Evolutionary conservation across 2,329 filamentous ascomycete species (phyloP).

Genomic region (Neoascochyta sp.): DNA sequence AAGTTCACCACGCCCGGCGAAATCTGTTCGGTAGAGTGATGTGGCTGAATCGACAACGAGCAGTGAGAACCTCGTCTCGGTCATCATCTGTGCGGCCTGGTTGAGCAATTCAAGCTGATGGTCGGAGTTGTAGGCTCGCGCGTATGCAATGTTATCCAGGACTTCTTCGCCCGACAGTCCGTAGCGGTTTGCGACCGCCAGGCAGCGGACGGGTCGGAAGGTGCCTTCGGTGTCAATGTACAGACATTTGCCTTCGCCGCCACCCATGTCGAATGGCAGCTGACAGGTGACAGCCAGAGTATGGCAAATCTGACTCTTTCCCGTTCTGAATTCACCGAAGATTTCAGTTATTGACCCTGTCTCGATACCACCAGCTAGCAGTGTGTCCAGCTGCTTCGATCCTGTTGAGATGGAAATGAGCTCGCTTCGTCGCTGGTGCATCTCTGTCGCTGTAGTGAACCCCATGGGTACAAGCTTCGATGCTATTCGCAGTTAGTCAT

Average conservation of each 20-base stretch:
- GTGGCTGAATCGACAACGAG: slow-evolving; percentile 96
- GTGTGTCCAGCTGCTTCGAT: slow-evolving; percentile 93
- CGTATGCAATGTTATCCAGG: slow-evolving; percentile 96
- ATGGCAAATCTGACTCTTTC: slow-evolving; percentile 98
- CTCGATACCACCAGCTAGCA: slow-evolving; percentile 90
- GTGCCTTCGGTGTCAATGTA: slow-evolving; percentile 99
- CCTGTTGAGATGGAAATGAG: slow-evolving; percentile 97
- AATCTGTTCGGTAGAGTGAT: slow-evolving; percentile 91
- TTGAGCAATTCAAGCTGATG: slow-evolving; percentile 94
- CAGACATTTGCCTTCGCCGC: slow-evolving; percentile 94
- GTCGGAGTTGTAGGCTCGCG: slow-evolving; percentile 96
- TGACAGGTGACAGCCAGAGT: slow-evolving; percentile 98
- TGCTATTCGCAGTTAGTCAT: slow-evolving; percentile 51
- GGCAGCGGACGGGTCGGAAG: slow-evolving; percentile 80
- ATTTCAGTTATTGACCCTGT: slow-evolving; percentile 97
- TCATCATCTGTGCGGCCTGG: slow-evolving; percentile 98
- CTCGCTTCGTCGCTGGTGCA: slow-evolving; percentile 95
- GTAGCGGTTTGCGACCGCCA: slow-evolving; percentile 90
- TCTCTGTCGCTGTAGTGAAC: slow-evolving; percentile 97
- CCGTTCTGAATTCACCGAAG: slow-evolving; percentile 95
- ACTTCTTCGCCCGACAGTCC: slow-evolving; percentile 96
- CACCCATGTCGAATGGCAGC: slow-evolving; percentile 96
- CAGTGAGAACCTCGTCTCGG: slow-evolving; percentile 93
- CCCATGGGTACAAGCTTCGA: slow-evolving; percentile 98
- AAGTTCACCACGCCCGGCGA: slow-evolving; percentile 91